Evolutionary conservation across 2,329 filamentous ascomycete genomes (phyloP).

Genomic region (Sphaceloma murrayae): DNA sequence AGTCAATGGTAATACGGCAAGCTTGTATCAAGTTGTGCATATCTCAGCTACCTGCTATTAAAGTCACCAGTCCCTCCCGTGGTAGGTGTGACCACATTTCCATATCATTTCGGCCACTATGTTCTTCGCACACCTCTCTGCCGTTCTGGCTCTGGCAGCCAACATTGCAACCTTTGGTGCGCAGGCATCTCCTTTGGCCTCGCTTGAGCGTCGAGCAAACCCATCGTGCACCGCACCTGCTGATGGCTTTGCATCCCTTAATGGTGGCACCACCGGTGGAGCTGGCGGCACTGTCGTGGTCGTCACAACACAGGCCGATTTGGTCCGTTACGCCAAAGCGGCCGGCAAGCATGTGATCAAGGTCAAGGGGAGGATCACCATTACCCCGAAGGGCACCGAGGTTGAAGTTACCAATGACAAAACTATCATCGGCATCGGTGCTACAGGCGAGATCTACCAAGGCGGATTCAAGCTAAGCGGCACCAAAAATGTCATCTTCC

Average conservation of each 20-base stretch:
- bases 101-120: neutral
- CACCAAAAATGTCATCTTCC: constrained; percentile 22
- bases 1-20: too few species aligned
- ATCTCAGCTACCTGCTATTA: neutral
- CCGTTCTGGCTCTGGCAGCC: neutral
- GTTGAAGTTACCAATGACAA: constrained; percentile 22
- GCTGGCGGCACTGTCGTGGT: constrained; percentile 21
- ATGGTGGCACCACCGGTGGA: constrained; percentile 22
- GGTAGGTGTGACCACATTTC: too few species aligned
- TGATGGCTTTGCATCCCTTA: constrained; percentile 22
- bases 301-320: constrained; percentile 21
- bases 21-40: too few species aligned
- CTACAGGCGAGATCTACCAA: constrained; percentile 20
- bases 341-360: constrained; percentile 22
- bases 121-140: neutral
- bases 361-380: constrained; percentile 19
- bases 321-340: constrained; percentile 21
- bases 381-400: constrained; percentile 21
- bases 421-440: constrained; percentile 23
- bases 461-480: constrained; percentile 22
- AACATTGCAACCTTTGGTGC: neutral
- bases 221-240: constrained; percentile 13
- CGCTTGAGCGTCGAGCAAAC: neutral
- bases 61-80: too few species aligned
- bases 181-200: neutral